Evolutionary conservation across 2,329 filamentous ascomycete genomes (phyloP).

Genomic region (Aspergillus fischeri): DNA sequence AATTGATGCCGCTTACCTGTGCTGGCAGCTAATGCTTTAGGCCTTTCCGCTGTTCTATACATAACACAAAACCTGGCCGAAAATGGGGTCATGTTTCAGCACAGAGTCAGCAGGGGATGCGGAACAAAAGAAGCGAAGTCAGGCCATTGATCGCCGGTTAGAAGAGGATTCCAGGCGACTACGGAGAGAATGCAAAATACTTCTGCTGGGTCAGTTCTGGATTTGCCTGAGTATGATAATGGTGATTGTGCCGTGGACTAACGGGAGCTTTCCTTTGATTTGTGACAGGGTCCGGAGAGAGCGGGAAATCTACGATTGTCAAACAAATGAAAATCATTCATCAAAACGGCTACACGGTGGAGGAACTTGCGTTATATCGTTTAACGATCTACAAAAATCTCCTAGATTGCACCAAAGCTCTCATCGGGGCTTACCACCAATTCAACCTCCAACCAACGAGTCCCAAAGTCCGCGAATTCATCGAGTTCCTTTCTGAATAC

Average conservation of each 20-base stretch:
- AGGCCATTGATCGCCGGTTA: slow-evolving; percentile 87
- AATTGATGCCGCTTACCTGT: slow-evolving; percentile 24
- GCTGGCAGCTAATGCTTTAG: slow-evolving; percentile 21
- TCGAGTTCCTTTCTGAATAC: slow-evolving; percentile 80
- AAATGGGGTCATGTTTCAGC: slow-evolving; percentile 93
- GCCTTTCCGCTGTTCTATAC: slow-evolving; percentile 19
- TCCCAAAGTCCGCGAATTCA: slow-evolving; percentile 67
- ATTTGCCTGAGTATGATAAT: background rate
- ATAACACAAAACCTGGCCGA: slow-evolving; percentile 15
- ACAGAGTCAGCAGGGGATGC: slow-evolving; percentile 72
- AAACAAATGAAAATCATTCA: slow-evolving; percentile 99
- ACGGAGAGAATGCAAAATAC: slow-evolving; percentile 97
- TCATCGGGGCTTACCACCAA: slow-evolving; percentile 86
- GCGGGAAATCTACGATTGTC: slow-evolving; percentile 97
- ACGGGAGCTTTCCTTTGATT: slow-evolving; percentile 11
- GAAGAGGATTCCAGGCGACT: slow-evolving; percentile 92
- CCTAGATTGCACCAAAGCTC: slow-evolving; percentile 90
- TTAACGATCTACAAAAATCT: slow-evolving; percentile 98
- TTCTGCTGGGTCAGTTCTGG: slow-evolving; percentile 68
- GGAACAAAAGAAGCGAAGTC: slow-evolving; percentile 93
- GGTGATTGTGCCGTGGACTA: background rate
- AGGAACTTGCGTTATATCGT: slow-evolving; percentile 90
- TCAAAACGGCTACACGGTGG: slow-evolving; percentile 91
- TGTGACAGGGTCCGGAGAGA: slow-evolving; percentile 82
- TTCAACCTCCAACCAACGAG: slow-evolving; percentile 78